Evolutionary conservation across 306 rosid genomes (phyloP), one percentile per base, ranked within the genome.

Genomic region (Trifolium repens): DNA sequence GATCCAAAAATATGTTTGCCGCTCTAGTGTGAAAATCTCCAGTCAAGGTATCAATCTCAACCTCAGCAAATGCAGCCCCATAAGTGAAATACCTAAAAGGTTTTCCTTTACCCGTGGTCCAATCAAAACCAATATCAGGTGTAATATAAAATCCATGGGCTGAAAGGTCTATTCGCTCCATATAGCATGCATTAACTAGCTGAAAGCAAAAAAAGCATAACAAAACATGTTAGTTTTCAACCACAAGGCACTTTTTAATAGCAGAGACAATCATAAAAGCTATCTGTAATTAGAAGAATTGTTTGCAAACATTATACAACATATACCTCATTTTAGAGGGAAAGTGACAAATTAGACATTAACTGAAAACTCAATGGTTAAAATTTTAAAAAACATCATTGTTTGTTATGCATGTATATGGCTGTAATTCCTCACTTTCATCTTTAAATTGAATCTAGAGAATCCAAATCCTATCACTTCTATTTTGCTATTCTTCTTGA

Each of bases 11-110:
- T 53, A 94, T n/a, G 58, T 91, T 82, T 78, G 93, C 96, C 47
- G 34, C 84, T 54, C 96, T 84, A 11, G 98, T 94, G 86, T 94
- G 93, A 70, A 90, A 94, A 86, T 94, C 96, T 84, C 97, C 98
- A 4, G 96, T 91, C 84, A 94, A 83, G 32, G 97, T 87, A 78
- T 94, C 98, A 70, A 94, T 86, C 85, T 94, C 98, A 74, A 94
- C 96, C 94, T 91, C 98, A 9, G 93, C 83, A 84, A 90, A 94
- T 39, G 98, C 97, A 81, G 98, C 97, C 47, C 98, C 98, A 65
- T 90, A 90, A 19, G 98, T 94, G 87, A 55, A 90, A 84, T 94
- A 91, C 76, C 91, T 86, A 80, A 90, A 94, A 67, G 97, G 92
- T 47, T 37, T 81, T 84, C 98, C 98, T 85, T 89, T 85, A 73